Percentiles rank a stretch among this genome's conserved stretches.
phyloP scores from a whole-genome alignment of 768 basidiomycete species.

The Mycena epipterygia region DNA sequence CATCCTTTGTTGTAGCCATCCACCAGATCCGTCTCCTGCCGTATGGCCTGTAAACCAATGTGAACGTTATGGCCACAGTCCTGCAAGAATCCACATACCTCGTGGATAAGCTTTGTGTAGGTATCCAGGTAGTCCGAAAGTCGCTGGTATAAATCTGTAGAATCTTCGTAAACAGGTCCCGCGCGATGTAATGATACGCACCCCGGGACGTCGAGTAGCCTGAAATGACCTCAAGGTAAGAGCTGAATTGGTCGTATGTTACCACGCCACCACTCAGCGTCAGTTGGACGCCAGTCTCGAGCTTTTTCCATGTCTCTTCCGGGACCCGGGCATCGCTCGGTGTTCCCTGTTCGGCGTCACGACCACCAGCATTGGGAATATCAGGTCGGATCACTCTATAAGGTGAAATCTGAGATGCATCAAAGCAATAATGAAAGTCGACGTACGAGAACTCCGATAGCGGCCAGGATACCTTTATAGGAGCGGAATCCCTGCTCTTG shows the following conservation, averaged over 20 bases:
- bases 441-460: neutral
- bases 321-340: neutral
- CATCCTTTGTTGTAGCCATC: neutral
- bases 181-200: neutral
- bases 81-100: no score
- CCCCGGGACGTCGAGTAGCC: neutral
- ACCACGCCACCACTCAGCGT: neutral
- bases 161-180: neutral
- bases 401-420: no score
- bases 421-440: neutral
- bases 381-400: no score
- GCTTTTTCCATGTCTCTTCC: neutral
- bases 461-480: neutral
- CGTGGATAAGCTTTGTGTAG: no score
- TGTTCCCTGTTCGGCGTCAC: no score
- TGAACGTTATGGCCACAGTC: no score
- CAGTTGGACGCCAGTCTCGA: neutral
- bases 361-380: no score
- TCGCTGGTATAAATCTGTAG: neutral
- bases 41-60: neutral
- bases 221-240: neutral
- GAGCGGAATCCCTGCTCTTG: neutral
- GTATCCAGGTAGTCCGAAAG: neutral
- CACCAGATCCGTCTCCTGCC: neutral
- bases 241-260: neutral